A percentile compares a stretch with the other conserved stretches of the same genome.
These are phyloP conservation scores for Xylaria intraflava DNA, from an alignment of 495 filamentous ascomycete genomes.

Conservation along the genomic window DNA sequence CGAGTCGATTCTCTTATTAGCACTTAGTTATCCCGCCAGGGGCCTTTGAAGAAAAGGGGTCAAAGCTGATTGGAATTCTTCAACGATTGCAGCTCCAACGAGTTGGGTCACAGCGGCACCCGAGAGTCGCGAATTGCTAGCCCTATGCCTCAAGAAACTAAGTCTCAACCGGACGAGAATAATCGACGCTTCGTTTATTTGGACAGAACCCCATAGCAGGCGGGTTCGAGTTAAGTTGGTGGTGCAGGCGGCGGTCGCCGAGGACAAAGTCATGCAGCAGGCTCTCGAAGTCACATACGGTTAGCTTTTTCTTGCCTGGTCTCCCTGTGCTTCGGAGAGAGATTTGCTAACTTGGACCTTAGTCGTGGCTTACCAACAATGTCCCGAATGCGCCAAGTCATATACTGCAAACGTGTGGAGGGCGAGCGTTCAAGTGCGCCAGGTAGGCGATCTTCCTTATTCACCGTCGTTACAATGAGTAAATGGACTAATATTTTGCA, in stretches of 20 bases:
- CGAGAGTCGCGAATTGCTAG: constrained; percentile 85
- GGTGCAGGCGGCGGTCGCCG: constrained; percentile 62
- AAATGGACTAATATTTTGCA: not conserved
- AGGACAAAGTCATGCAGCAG: constrained; percentile 85
- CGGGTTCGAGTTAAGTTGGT: constrained; percentile 89
- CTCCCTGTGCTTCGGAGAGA: not conserved
- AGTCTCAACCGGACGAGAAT: constrained; percentile 82
- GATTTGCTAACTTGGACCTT: not conserved
- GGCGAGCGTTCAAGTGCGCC: constrained; percentile 83
- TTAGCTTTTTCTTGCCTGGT: not conserved
- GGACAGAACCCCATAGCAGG: constrained; percentile 94
- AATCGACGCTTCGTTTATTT: constrained; percentile 92
- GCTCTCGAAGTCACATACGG: constrained; percentile 85
- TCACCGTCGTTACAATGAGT: not conserved
- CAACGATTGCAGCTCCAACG: constrained; percentile 44
- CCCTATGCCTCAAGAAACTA: constrained; percentile 78
- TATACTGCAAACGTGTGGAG: constrained; percentile 82
- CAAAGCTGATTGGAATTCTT: not conserved
- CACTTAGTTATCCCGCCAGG: not conserved
- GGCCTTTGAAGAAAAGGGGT: not conserved
- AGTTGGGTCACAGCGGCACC: constrained; percentile 76
- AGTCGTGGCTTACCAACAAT: constrained; percentile 79
- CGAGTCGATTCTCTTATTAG: not conserved
- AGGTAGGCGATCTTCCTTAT: constrained; percentile 27
- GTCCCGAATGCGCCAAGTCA: constrained; percentile 85